Conservation (phyloP, 2,329 filamentous ascomycete genomes). For the Botrytis tulipae region DNA sequence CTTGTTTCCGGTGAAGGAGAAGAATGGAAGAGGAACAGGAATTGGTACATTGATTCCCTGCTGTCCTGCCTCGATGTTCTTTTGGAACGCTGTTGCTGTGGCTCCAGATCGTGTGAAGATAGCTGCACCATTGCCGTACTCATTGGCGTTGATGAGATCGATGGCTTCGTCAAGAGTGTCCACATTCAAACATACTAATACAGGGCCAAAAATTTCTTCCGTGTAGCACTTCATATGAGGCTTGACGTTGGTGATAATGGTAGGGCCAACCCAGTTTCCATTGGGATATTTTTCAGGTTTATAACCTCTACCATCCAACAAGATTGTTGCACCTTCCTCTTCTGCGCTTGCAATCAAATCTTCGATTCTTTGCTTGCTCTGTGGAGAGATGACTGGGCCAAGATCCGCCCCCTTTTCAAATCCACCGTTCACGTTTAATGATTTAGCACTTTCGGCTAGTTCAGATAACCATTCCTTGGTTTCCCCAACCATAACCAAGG, state of each 20-base stretch:
- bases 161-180: constrained; percentile 78
- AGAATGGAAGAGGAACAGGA: constrained; percentile 64
- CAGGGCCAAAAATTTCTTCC: constrained; percentile 83
- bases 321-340: constrained; percentile 75
- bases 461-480: constrained; percentile 80
- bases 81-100: constrained; percentile 75
- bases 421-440: constrained; percentile 72
- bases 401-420: constrained; percentile 79
- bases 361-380: constrained; percentile 78
- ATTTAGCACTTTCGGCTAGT: constrained; percentile 72
- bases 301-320: constrained; percentile 77
- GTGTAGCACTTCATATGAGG: constrained; percentile 79
- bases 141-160: constrained; percentile 78
- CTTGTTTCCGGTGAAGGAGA: constrained; percentile 77
- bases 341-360: constrained; percentile 72
- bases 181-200: constrained; percentile 77
- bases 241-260: constrained; percentile 78
- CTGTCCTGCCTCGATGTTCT: constrained; percentile 80
- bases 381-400: constrained; percentile 76
- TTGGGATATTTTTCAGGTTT: constrained; percentile 76
- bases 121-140: constrained; percentile 83
- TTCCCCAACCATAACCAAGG: constrained; percentile 79
- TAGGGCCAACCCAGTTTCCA: constrained; percentile 82
- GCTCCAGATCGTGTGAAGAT: constrained; percentile 80
- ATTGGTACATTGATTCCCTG: constrained; percentile 85